Evolutionary conservation across 441 rosid species (phyloP), one percentile per base, ranked within the genome.

Genomic region (Brassica balearica): DNA sequence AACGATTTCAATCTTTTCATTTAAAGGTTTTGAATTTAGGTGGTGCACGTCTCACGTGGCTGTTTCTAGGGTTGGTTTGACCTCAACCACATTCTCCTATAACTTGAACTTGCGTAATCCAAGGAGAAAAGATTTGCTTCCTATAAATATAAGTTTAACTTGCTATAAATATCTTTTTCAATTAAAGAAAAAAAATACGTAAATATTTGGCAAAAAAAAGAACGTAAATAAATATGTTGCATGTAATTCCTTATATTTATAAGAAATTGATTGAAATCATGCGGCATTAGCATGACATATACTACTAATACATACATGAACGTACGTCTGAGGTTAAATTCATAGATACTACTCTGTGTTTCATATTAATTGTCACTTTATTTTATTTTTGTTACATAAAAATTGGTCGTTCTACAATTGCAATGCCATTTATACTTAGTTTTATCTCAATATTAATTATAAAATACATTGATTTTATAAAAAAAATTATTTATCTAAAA

Each of bases 31-130:
- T 27, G 65, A 14, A 41, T 9, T 56, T n/a, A 2, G 15, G 19
- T 19, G 23, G 34, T 32, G 77, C 68, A 60, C 46, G 11, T 66
- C 58, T 29, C 77, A 78, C 81, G 77, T 72, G 77, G 64, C 43
- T 46, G 7, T 59, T 67, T 66, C 14, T 78, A 66, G 6, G 73
- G 77, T 32, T 56, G 46, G 61, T 70, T 53, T 7, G 10, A 5
- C 5, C 17, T 4, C 62, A 58, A 58, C 62, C 62, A 58, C 62
- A 3, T 58, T 58, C 62, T 10, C 48, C 23, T 25, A 58, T 27
- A 43, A 43, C 32, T 27, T 60, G 62, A 2, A 22, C 14, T 25
- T 55, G 17, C 80, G 65, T 64, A 34, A 34, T 64, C 10, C 3
- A 0, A 23, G 48, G 71, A 8, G 58, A 14, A n/a, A 43, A 0